phyloP scores from a whole-genome alignment of 352 stramenopile species.

The Globisporangium apiculatum region DNA sequence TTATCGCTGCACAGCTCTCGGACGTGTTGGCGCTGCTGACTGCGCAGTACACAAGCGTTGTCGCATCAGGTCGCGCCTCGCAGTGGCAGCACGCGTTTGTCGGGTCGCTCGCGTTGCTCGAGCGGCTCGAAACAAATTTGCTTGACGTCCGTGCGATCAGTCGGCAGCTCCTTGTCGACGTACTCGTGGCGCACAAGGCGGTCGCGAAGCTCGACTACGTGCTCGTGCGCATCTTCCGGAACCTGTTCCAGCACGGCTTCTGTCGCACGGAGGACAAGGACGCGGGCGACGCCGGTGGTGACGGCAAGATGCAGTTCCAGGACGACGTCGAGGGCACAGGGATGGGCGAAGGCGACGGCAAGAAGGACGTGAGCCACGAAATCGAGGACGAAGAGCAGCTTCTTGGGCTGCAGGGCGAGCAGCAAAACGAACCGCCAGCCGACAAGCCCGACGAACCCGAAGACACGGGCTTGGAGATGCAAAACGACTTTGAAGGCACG shows the following conservation, averaged over 20 bases:
- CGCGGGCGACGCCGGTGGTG: conserved; percentile 77
- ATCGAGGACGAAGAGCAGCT: conserved; percentile 99
- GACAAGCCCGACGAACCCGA: conserved; percentile 87
- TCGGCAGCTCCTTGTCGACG: conserved; percentile 69
- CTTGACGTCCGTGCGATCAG: conserved; percentile 68
- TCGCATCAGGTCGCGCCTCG: conserved; percentile 7
- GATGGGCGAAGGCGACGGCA: conserved; percentile 99
- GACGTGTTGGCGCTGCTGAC: conserved; percentile 38
- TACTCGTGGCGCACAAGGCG: conserved; percentile 84
- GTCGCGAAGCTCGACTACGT: conserved; percentile 95
- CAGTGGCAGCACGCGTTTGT: conserved; percentile 30
- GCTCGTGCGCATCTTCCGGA: conserved; percentile 93
- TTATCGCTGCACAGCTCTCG: conserved; percentile 54
- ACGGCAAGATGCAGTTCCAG: conserved; percentile 93
- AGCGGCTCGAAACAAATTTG: conserved; percentile 54
- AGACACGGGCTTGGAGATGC: conserved; percentile 99
- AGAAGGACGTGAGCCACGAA: conserved; percentile 99
- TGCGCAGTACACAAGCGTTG: conserved; percentile 36
- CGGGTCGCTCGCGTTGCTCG: conserved; percentile 41
- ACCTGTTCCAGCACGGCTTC: conserved; percentile 95
- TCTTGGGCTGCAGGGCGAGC: conserved; percentile 94
- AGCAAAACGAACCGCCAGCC: conserved; percentile 79
- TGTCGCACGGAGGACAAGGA: conserved; percentile 89
- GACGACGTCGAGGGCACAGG: conserved; percentile 98
- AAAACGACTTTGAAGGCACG: conserved; percentile 99